Conservation (phyloP, 225 moss, liverwort and hornwort genomes). For the Climacium dendroides region DNA sequence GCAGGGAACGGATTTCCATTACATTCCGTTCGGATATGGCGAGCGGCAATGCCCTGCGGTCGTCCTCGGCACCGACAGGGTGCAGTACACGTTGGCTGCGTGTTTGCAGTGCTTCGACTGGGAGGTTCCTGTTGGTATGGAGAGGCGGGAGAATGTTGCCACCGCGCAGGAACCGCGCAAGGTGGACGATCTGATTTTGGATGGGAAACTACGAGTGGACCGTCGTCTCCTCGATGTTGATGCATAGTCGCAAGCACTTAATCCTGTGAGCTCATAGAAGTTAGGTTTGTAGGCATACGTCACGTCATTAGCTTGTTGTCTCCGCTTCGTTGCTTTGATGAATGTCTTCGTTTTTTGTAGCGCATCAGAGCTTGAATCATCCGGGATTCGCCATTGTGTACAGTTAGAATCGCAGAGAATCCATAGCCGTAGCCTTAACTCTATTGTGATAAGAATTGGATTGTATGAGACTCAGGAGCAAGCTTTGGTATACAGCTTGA, state of each 20-base stretch:
- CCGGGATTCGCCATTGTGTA: not conserved
- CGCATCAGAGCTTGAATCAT: not conserved
- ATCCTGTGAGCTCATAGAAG: not conserved
- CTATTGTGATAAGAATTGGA: not conserved
- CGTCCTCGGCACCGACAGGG: not conserved
- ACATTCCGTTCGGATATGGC: conserved; percentile 16
- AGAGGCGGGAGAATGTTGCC: not conserved
- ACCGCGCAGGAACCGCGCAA: not conserved
- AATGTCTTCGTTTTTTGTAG: not conserved
- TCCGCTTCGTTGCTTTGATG: not conserved
- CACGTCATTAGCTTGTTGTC: not conserved
- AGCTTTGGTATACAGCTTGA: not conserved
- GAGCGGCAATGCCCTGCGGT: conserved; percentile 5
- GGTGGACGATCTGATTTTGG: not conserved
- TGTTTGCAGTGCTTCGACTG: conserved; percentile 4
- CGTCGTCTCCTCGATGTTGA: not conserved
- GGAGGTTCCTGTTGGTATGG: not conserved
- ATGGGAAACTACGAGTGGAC: not conserved
- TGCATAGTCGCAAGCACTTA: not conserved
- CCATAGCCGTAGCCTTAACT: not conserved
- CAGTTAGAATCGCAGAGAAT: not conserved
- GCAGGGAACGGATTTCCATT: conserved; percentile 10
- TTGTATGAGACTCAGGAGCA: not conserved
- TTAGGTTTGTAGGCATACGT: not conserved
- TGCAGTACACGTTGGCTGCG: not conserved